These are phyloP conservation scores for Eremochloa ophiuroides DNA, from an alignment of 176 grass and related monocot genomes.

Conservation along the genomic window DNA sequence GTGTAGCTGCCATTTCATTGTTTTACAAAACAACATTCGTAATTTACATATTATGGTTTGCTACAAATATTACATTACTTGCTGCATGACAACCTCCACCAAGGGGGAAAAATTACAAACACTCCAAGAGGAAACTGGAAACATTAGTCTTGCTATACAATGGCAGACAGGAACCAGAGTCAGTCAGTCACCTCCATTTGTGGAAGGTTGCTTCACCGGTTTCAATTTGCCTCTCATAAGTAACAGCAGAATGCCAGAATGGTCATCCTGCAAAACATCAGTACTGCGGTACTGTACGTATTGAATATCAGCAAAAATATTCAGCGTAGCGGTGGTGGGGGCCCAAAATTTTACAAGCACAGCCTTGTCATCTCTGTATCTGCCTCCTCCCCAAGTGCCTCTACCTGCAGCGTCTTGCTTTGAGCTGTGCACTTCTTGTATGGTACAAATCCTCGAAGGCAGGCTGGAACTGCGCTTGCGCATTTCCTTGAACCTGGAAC, in stretches of 20 bases:
- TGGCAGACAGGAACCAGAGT: neutral
- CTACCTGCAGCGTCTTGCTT: slow-evolving; percentile 15
- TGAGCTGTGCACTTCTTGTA: slow-evolving; percentile 46
- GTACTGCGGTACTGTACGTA: neutral
- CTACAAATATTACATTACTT: neutral
- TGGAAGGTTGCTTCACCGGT: slow-evolving; percentile 17
- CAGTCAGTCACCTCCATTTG: slow-evolving; percentile 2
- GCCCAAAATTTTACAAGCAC: slow-evolving; percentile 45
- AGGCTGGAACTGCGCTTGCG: neutral
- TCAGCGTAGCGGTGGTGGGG: neutral
- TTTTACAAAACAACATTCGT: neutral
- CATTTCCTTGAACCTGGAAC: slow-evolving; percentile 27
- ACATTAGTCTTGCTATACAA: slow-evolving; percentile 10
- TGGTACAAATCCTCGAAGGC: slow-evolving; percentile 53
- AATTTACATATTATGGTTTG: slow-evolving; percentile 30
- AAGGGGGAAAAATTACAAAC: slow-evolving; percentile 2
- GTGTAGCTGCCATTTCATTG: neutral
- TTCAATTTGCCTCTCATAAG: slow-evolving; percentile 9
- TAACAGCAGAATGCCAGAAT: slow-evolving; percentile 19
- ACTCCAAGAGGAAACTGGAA: slow-evolving; percentile 18
- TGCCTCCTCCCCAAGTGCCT: slow-evolving; percentile 10
- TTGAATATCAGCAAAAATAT: slow-evolving; percentile 25
- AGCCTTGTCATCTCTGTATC: slow-evolving; percentile 65
- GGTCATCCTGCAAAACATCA: slow-evolving; percentile 20
- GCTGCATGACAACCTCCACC: neutral